These are phyloP conservation scores for grape (Vitis vinifera) DNA, from an alignment of 164 flowering plant genomes.

Conservation along the genomic window ASM3070453v1 NC_081810.1:14501-15000, in stretches of 20 bases:
- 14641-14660: too few species aligned
- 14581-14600: too few species aligned
- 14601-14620: too few species aligned
- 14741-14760: neutral
- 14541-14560: too few species aligned
- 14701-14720: neutral
- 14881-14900: slow-evolving; percentile 31
- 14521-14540: too few species aligned
- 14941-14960: slow-evolving; percentile 45
- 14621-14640: too few species aligned
- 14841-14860: slow-evolving; percentile 49
- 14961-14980: slow-evolving; percentile 58
- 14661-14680: too few species aligned
- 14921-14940: slow-evolving; percentile 22
- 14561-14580: too few species aligned
- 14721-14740: neutral
- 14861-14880: slow-evolving; percentile 64
- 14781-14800: neutral
- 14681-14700: too few species aligned
- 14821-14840: slow-evolving; percentile 13
- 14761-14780: neutral
- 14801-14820: neutral
- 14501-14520: too few species aligned
- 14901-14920: slow-evolving; percentile 22
- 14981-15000: slow-evolving; percentile 70